These are phyloP conservation scores for Neonectria magnoliae DNA, from an alignment of 2,329 filamentous ascomycete genomes.

Conservation along the genomic window DNA sequence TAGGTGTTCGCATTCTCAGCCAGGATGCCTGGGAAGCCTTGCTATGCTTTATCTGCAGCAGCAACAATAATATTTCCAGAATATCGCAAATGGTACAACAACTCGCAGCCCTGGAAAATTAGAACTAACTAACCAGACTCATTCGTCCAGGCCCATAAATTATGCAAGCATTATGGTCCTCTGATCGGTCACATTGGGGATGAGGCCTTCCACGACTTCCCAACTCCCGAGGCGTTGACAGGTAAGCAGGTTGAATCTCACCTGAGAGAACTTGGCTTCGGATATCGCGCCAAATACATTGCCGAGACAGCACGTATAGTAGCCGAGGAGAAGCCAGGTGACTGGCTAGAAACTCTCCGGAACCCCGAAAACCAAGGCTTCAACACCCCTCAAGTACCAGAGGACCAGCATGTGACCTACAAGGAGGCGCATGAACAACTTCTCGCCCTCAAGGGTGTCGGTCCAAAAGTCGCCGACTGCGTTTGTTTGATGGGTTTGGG, in stretches of 20 bases:
- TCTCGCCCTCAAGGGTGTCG: conserved; percentile 84
- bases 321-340: conserved; percentile 69
- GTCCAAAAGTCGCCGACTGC: conserved; percentile 96
- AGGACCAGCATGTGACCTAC: conserved; percentile 70
- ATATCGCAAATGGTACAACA: conserved; percentile 88
- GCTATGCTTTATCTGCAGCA: conserved; percentile 96
- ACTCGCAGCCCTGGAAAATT: not conserved
- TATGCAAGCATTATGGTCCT: conserved; percentile 86
- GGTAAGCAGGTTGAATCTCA: conserved; percentile 80
- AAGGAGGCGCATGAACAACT: conserved; percentile 82
- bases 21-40: conserved; percentile 98
- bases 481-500: conserved; percentile 96
- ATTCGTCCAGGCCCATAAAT: conserved; percentile 73
- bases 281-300: conserved; percentile 94
- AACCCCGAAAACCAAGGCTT: conserved; percentile 79
- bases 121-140: conserved; percentile 5
- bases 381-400: conserved; percentile 54
- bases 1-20: conserved; percentile 88
- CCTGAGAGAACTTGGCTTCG: conserved; percentile 86
- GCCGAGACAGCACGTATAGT: conserved; percentile 84
- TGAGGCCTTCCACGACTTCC: conserved; percentile 87
- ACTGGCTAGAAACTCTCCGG: conserved; percentile 81
- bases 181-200: conserved; percentile 76
- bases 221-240: conserved; percentile 77
- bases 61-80: conserved; percentile 96